Conservation (phyloP, 2,329 filamentous ascomycete genomes). For the Curvularia verruculosa region DNA sequence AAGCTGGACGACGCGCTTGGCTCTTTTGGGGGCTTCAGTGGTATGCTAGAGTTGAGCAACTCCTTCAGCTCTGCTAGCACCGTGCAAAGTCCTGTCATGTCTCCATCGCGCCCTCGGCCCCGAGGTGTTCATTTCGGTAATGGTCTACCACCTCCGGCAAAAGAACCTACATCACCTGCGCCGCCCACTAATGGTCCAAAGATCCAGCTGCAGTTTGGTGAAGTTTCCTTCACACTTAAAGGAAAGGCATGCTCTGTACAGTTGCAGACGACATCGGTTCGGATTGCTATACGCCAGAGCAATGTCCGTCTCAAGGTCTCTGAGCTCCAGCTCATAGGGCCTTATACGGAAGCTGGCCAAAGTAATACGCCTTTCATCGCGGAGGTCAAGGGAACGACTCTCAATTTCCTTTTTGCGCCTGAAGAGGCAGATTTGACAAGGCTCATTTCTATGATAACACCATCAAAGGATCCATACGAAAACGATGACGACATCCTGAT, state of each 20-base stretch:
- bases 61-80: constrained; percentile 80
- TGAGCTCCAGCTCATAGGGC: constrained; percentile 75
- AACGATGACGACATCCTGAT: constrained; percentile 93
- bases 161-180: constrained; percentile 22
- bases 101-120: constrained; percentile 40
- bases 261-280: constrained; percentile 80
- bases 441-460: constrained; percentile 84
- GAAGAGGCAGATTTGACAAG: constrained; percentile 81
- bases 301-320: constrained; percentile 76
- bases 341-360: constrained; percentile 62
- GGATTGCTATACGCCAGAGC: constrained; percentile 75
- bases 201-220: constrained; percentile 76
- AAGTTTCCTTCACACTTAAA: constrained; percentile 75
- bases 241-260: constrained; percentile 77
- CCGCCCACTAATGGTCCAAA: constrained; percentile 57
- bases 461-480: constrained; percentile 88
- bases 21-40: constrained; percentile 90
- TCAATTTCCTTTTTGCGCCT: constrained; percentile 74
- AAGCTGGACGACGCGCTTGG: constrained; percentile 83
- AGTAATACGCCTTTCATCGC: constrained; percentile 67
- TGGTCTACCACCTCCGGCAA: constrained; percentile 37
- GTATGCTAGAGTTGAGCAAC: constrained; percentile 84
- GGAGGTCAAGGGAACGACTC: constrained; percentile 68
- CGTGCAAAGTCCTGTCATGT: constrained; percentile 42
- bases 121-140: constrained; percentile 65